Conservation (phyloP, 768 basidiomycete species). For the Polyporus arcularius region DNA sequence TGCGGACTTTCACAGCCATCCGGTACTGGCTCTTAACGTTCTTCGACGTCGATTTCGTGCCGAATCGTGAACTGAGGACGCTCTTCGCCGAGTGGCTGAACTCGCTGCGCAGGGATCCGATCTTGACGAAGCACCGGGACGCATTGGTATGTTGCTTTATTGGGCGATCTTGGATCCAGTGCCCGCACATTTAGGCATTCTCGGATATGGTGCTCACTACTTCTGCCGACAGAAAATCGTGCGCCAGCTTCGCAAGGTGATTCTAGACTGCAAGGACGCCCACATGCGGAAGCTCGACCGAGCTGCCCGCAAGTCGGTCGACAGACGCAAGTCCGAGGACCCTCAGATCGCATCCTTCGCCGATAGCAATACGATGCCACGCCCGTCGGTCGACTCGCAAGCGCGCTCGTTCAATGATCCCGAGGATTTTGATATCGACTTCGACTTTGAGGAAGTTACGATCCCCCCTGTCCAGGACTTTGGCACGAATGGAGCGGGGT, state of each 20-base stretch:
- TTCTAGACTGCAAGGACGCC: conserved; percentile 75
- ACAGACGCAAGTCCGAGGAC: conserved; percentile 20
- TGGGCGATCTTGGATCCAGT: background rate
- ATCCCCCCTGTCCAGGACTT: conserved; percentile 17
- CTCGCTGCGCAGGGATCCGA: conserved; percentile 69
- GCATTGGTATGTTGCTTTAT: conserved; percentile 58
- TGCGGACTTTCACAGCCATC: conserved; percentile 87
- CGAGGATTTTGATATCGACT: conserved; percentile 69
- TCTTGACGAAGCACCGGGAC: conserved; percentile 63
- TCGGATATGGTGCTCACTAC: conserved; percentile 7
- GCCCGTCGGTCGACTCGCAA: conserved; percentile 17
- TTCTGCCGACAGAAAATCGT: conserved; percentile 63
- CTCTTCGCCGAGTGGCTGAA: conserved; percentile 83
- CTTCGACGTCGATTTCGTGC: conserved; percentile 85
- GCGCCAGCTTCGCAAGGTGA: conserved; percentile 78
- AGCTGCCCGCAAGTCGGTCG: conserved; percentile 29
- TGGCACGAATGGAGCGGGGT: conserved; percentile 13
- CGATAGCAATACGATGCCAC: conserved; percentile 9
- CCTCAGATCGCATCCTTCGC: conserved; percentile 17
- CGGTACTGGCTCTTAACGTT: conserved; percentile 91
- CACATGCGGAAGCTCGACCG: conserved; percentile 40
- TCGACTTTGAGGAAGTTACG: conserved; percentile 57
- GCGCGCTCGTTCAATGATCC: conserved; percentile 41
- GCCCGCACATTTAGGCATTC: background rate
- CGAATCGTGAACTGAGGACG: conserved; percentile 73